A percentile compares a stretch with the other conserved stretches of the same genome.
These are phyloP conservation scores for Elasticomyces elasticus DNA, from an alignment of 495 filamentous ascomycete species.

Conservation along the genomic window DNA sequence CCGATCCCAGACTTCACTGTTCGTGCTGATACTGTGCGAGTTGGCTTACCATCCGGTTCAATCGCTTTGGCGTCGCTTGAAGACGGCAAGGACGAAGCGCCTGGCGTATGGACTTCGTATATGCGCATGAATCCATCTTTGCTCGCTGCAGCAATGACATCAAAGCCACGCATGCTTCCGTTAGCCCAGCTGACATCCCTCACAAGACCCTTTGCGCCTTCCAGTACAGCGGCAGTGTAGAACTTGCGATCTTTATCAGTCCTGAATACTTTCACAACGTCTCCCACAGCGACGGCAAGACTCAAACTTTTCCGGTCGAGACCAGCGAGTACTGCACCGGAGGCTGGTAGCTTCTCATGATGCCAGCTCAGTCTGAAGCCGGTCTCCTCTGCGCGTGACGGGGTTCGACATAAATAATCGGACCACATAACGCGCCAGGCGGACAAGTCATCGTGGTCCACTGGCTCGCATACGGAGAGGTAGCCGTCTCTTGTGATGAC, in stretches of 20 bases:
- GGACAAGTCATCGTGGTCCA: slow-evolving; percentile 68
- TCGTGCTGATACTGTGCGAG: background rate
- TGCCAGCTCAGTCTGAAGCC: slow-evolving; percentile 79
- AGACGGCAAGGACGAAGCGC: slow-evolving; percentile 1
- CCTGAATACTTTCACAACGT: slow-evolving; percentile 67
- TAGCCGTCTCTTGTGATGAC: slow-evolving; percentile 71
- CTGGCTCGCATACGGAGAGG: slow-evolving; percentile 73
- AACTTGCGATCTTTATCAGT: slow-evolving; percentile 56
- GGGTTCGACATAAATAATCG: slow-evolving; percentile 50
- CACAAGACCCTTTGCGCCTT: slow-evolving; percentile 63
- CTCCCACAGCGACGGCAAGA: slow-evolving; percentile 75
- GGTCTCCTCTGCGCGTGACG: slow-evolving; percentile 68
- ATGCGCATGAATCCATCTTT: slow-evolving; percentile 84
- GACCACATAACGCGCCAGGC: slow-evolving; percentile 67
- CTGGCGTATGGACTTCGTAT: slow-evolving; percentile 63
- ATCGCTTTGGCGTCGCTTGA: background rate
- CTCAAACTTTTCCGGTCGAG: slow-evolving; percentile 62
- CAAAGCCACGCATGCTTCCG: slow-evolving; percentile 73
- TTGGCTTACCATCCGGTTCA: background rate
- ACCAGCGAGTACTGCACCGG: slow-evolving; percentile 62
- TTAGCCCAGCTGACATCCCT: slow-evolving; percentile 88
- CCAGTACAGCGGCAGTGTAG: slow-evolving; percentile 67
- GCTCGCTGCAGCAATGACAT: slow-evolving; percentile 83
- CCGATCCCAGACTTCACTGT: slow-evolving; percentile 43
- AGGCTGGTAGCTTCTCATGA: slow-evolving; percentile 69